Base-by-base conservation (phyloP, 164 flowering plant species). In the Platanus orientalis region DNA sequence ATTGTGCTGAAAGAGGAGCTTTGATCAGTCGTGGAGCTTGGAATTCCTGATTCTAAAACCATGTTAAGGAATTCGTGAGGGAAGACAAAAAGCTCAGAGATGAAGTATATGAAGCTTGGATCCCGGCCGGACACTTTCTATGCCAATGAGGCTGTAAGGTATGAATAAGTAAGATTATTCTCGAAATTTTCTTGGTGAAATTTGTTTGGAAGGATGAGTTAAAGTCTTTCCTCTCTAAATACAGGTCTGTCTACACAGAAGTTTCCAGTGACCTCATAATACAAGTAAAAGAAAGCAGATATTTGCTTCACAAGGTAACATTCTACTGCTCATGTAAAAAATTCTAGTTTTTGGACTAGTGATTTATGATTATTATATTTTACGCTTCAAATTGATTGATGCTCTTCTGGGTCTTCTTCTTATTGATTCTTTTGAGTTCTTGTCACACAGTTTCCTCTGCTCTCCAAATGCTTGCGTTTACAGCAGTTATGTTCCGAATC, bases 41-140 rank as follows among this genome's bases (percentile, higher is more conserved):
- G 56, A 58, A 27, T 30, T 45, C 26, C 27, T 54, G 28, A 6
- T 63, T 34, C 40, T 57, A 51, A 47, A 25, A 16, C 30, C 19
- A 29, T 59, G 58, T 48, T 60, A 40, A 73, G 52, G 54, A 44
- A 40, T n/a, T 25, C 60, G 17, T 16, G 58, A 60, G 30, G 60
- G 54, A 51, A 42, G 51, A 45, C 3, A 56, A 34, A 39, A 63
- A 67, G 50, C 47, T 42, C 49, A 79, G 79, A 67, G 64, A 94
- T 94, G 99, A 94, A 94, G 92, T 94, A 86, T 60, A 94, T 94
- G 99, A 89, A 94, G 70, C 88, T 94, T 54, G 99, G 99, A 64
- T 88, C 90, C 66, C 82, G 95, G 57, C 95, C 99, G 5, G 99
- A 94, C 65, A 88, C 96, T 62, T 94, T 94, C 80, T 80, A 84